Conservation (phyloP, 1,139 yeast genomes). For the Eremothecium coryli region DNA sequence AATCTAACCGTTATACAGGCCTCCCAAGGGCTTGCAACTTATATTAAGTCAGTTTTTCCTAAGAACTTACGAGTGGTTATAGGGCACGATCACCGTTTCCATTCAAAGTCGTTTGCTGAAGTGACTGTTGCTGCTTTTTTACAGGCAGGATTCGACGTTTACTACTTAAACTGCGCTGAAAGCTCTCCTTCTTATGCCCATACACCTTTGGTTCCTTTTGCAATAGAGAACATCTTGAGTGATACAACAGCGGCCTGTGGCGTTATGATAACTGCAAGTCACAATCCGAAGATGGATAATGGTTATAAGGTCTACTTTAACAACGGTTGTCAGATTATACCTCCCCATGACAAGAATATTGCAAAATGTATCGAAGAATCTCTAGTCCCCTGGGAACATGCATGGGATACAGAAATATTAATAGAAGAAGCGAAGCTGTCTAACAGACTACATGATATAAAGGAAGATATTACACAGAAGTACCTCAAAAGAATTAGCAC, state of each 20-base stretch:
- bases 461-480: constrained; percentile 29
- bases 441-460: constrained; percentile 26
- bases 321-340: constrained; percentile 92
- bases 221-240: constrained; percentile 44
- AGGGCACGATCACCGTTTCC: constrained; percentile 86
- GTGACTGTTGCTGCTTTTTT: constrained; percentile 70
- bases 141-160: constrained; percentile 58
- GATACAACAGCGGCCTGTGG: constrained; percentile 55
- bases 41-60: constrained; percentile 36
- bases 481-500: constrained; percentile 15
- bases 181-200: constrained; percentile 43
- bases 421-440: constrained; percentile 25
- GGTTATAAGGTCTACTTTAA: constrained; percentile 92
- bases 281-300: constrained; percentile 86
- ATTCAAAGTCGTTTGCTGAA: constrained; percentile 72
- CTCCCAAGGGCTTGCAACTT: constrained; percentile 77
- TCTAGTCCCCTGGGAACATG: constrained; percentile 47
- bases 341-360: constrained; percentile 76
- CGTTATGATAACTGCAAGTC: constrained; percentile 94
- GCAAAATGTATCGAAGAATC: constrained; percentile 55
- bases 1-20: constrained; percentile 85
- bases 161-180: constrained; percentile 41
- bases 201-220: constrained; percentile 90
- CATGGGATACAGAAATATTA: constrained; percentile 41
- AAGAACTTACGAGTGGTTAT: constrained; percentile 50